Conservation (phyloP, 1,284 basidiomycete species). For the Austroboletus novae-zelandiae region DNA sequence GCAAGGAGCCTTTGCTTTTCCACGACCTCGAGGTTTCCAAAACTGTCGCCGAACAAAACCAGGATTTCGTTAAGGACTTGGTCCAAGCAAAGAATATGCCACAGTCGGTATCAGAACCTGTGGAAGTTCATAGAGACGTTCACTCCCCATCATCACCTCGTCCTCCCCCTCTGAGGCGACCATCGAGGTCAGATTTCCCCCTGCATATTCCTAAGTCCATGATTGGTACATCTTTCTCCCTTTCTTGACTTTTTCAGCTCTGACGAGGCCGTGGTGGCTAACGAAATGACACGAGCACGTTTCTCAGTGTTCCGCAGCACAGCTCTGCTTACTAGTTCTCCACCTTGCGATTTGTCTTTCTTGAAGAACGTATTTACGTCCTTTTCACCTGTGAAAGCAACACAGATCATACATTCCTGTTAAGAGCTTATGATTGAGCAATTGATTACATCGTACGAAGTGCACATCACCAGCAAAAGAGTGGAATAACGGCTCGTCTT, state of each 20-base stretch:
- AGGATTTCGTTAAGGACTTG: too few relatives aligned
- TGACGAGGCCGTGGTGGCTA: conserved; percentile 40
- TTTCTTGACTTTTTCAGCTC: conserved; percentile 58
- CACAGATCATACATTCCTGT: conserved; percentile 84
- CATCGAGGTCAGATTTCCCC: conserved; percentile 93
- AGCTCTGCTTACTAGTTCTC: conserved; percentile 45
- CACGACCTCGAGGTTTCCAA: too few relatives aligned
- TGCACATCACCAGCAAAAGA: conserved; percentile 91
- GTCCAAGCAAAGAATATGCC: too few relatives aligned
- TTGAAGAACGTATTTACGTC: conserved; percentile 91
- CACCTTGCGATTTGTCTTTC: conserved; percentile 75
- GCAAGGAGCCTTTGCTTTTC: conserved; percentile 31
- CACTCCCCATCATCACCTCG: too few relatives aligned
- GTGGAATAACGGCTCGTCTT: conserved; percentile 94
- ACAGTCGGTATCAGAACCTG: too few relatives aligned
- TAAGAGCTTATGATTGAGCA: conserved; percentile 1
- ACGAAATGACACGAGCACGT: conserved; percentile 1
- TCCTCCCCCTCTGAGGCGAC: too few relatives aligned
- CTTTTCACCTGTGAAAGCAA: conserved; percentile 86
- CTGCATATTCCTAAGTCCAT: too few relatives aligned
- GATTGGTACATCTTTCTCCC: conserved; percentile 78
- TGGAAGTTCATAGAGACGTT: too few relatives aligned
- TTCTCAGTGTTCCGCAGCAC: background rate
- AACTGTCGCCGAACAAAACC: too few relatives aligned
- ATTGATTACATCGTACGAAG: conserved; percentile 16